A percentile compares a stretch with the other conserved stretches of the same genome.
Evolutionary conservation across 257 asterid species (phyloP).

Genomic region (Ilex aquifolium): DNA sequence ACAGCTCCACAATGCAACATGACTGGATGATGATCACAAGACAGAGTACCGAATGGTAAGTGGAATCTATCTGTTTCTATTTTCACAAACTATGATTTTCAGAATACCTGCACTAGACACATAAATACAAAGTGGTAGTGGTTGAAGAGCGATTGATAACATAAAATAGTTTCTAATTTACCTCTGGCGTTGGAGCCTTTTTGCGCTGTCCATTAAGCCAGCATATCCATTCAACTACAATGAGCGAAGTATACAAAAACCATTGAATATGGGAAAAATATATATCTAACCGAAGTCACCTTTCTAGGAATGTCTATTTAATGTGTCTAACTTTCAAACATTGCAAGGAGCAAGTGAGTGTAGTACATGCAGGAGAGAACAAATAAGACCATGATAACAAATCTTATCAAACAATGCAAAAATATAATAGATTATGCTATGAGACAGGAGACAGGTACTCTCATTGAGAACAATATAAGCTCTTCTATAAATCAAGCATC

Average conservation of each 20-base stretch:
- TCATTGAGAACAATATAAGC: too few species aligned
- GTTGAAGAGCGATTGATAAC: background rate
- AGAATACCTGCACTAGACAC: too few species aligned
- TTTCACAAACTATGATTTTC: background rate
- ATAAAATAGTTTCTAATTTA: constrained; percentile 14
- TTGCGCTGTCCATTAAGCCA: constrained; percentile 98
- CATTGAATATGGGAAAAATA: constrained; percentile 16
- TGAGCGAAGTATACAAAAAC: constrained; percentile 25
- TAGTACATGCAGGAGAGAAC: background rate
- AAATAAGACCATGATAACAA: too few species aligned
- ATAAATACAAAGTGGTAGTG: background rate
- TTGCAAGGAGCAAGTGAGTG: background rate
- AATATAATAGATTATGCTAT: too few species aligned
- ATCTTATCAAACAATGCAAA: background rate
- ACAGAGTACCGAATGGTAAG: background rate
- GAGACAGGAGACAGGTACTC: too few species aligned
- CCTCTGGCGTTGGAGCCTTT: constrained; percentile 91
- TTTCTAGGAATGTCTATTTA: background rate
- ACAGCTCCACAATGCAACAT: too few species aligned
- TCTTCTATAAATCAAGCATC: background rate
- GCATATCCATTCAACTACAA: constrained; percentile 97
- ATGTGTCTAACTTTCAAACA: background rate
- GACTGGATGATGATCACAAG: background rate
- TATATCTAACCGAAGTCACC: background rate
- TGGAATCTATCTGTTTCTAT: too few species aligned